These are phyloP conservation scores for Mycena maculata DNA, from an alignment of 768 basidiomycete species.

Conservation along the genomic window DNA sequence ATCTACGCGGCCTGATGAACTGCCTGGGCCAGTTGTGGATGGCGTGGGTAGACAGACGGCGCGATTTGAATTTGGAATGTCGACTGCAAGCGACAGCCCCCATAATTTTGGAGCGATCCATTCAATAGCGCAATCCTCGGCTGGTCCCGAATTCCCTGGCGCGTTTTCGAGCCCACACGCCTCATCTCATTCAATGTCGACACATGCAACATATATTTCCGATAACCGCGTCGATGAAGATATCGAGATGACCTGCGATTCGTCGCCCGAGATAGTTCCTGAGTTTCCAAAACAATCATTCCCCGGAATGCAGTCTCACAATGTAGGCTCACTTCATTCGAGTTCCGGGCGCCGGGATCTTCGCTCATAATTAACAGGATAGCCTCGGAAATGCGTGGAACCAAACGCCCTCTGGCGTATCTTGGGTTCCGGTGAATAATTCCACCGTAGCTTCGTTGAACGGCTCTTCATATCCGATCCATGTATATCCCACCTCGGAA, in stretches of 20 bases:
- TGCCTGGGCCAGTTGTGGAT: no score
- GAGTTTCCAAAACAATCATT: background rate
- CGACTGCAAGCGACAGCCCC: no score
- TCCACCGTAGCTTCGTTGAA: background rate
- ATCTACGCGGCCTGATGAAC: no score
- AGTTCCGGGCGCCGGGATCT: no score
- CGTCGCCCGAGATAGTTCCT: background rate
- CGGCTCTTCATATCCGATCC: no score
- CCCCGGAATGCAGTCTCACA: background rate
- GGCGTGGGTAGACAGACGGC: no score
- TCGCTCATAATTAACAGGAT: background rate
- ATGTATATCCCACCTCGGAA: background rate
- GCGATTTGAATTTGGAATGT: no score
- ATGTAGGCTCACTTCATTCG: background rate
- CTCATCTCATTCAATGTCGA: background rate
- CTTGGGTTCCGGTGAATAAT: background rate
- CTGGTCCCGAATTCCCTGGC: background rate
- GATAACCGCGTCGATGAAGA: background rate
- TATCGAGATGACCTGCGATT: conserved; percentile 15
- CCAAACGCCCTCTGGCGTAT: background rate
- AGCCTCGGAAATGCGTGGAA: background rate
- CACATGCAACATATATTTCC: background rate
- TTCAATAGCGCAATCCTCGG: background rate
- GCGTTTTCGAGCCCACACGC: background rate
- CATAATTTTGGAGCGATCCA: background rate